Conservation (phyloP, 2,329 filamentous ascomycete species). For the Nemania diffusa region DNA sequence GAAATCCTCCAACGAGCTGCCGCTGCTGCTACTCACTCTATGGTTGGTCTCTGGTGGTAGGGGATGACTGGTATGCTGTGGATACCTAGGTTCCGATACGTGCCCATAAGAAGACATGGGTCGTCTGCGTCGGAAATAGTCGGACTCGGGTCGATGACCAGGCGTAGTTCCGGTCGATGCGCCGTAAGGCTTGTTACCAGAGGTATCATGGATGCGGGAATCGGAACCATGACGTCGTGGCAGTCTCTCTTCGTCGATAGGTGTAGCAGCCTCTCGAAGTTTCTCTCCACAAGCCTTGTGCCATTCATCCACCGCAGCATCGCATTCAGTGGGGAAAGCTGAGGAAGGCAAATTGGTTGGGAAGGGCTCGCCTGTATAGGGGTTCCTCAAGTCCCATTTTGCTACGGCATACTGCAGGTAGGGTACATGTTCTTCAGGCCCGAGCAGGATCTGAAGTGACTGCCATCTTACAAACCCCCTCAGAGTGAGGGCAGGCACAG, state of each 20-base stretch:
- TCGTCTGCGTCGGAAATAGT: slow-evolving; percentile 54
- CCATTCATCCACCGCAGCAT: slow-evolving; percentile 86
- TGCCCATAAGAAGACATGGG: slow-evolving; percentile 47
- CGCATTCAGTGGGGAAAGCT: slow-evolving; percentile 77
- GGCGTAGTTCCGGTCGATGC: slow-evolving; percentile 36
- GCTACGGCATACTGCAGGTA: slow-evolving; percentile 84
- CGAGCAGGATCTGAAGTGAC: slow-evolving; percentile 87
- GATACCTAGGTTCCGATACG: slow-evolving; percentile 43
- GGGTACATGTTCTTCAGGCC: slow-evolving; percentile 86
- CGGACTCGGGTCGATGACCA: slow-evolving; percentile 47
- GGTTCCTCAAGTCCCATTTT: slow-evolving; percentile 79
- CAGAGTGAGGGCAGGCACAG: slow-evolving; percentile 82
- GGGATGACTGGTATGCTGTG: slow-evolving; percentile 40
- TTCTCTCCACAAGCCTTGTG: slow-evolving; percentile 80
- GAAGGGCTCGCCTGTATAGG: slow-evolving; percentile 76
- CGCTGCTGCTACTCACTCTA: slow-evolving; percentile 48
- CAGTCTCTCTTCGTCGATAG: slow-evolving; percentile 47
- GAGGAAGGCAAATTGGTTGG: slow-evolving; percentile 66
- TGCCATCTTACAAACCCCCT: slow-evolving; percentile 94
- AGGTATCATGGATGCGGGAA: slow-evolving; percentile 47
- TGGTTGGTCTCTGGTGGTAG: slow-evolving; percentile 40
- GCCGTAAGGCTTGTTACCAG: slow-evolving; percentile 46
- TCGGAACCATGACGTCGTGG: slow-evolving; percentile 39
- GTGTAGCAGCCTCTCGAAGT: slow-evolving; percentile 69
- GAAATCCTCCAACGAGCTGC: slow-evolving; percentile 55